These are phyloP conservation scores for Penicillium brasilianum DNA, from an alignment of 2,329 filamentous ascomycete genomes.

Conservation along the genomic window DNA sequence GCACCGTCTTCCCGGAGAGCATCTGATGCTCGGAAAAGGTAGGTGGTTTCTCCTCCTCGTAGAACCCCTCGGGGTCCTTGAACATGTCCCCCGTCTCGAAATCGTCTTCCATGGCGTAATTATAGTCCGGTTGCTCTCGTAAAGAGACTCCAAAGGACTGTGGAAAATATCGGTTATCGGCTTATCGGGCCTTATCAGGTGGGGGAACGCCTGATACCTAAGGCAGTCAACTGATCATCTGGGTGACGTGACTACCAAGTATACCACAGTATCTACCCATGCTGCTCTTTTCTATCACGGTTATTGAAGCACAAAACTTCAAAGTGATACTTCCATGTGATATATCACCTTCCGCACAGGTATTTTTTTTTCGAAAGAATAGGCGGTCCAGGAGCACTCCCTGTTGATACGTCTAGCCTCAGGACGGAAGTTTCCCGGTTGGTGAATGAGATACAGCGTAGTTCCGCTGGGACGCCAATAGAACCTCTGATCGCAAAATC, in stretches of 20 bases:
- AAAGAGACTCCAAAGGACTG: constrained; percentile 5
- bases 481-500: not conserved
- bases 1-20: constrained; percentile 67
- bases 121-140: constrained; percentile 5
- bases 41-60: constrained; percentile 75
- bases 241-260: not conserved
- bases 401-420: not conserved
- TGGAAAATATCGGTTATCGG: constrained; percentile 1
- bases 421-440: not conserved
- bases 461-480: not conserved
- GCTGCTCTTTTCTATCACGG: not conserved
- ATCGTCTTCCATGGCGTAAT: constrained; percentile 35
- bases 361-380: not conserved
- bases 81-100: constrained; percentile 65
- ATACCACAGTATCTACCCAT: not conserved
- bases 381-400: not conserved
- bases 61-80: constrained; percentile 80
- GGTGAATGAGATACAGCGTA: not conserved
- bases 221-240: not conserved
- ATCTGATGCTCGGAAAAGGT: constrained; percentile 75
- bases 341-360: not conserved
- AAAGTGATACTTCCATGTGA: too few species aligned
- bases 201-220: constrained; percentile 14
- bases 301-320: not conserved
- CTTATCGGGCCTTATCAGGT: constrained; percentile 23